Evolutionary conservation across 108 stramenopile species (phyloP).

Genomic region (Bacterosira constricta): DNA sequence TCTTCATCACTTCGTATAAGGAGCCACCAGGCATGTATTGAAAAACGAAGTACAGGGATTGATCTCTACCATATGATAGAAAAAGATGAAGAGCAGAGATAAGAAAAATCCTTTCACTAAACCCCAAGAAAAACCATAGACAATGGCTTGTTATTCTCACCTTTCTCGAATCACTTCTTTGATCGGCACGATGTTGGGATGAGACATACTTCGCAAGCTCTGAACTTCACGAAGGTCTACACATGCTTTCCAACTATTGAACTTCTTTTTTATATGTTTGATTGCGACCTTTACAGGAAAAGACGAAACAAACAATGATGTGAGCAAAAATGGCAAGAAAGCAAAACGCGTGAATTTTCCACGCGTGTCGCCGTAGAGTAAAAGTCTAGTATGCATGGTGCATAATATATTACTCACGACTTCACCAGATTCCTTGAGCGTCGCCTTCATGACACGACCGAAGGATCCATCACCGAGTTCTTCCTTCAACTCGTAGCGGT

Average conservation of each 20-base stretch:
- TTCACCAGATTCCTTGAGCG: conserved; percentile 65
- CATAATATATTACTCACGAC: conserved; percentile 61
- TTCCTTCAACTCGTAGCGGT: conserved; percentile 87
- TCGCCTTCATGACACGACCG: conserved; percentile 89
- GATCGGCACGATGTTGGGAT: conserved; percentile 75
- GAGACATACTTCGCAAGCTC: conserved; percentile 62
- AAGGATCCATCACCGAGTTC: conserved; percentile 96
- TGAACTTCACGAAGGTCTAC: conserved; percentile 90
- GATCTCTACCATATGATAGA: conserved; percentile 44
- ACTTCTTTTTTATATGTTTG: conserved; percentile 67
- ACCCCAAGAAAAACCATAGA: too few species aligned
- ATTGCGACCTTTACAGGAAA: conserved; percentile 57
- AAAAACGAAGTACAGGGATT: conserved; percentile 91
- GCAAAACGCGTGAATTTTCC: too few species aligned
- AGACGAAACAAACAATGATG: not conserved
- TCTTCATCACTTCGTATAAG: conserved; percentile 86
- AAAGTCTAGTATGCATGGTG: not conserved
- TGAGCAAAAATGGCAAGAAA: too few species aligned
- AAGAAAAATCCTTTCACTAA: not conserved
- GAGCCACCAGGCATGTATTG: conserved; percentile 95
- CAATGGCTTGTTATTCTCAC: too few species aligned
- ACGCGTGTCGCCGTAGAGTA: too few species aligned
- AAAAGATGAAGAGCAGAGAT: not conserved
- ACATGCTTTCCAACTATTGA: conserved; percentile 87
- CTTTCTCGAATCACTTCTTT: conserved; percentile 93